Evolutionary conservation across 1,139 yeast genomes (phyloP).

Genomic region (Zygotorulaspora mrakii): DNA sequence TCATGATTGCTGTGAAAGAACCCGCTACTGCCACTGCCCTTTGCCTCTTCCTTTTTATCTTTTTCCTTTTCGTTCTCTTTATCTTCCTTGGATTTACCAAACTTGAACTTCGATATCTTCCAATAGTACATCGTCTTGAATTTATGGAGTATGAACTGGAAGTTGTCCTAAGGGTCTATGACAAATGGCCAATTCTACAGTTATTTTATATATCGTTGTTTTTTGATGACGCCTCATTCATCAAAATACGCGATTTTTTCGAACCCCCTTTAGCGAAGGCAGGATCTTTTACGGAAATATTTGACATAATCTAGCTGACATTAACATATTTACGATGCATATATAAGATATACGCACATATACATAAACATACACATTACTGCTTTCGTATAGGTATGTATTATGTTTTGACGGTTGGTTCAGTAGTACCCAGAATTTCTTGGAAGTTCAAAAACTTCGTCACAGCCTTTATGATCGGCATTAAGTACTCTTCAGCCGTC

Average conservation of each 20-base stretch:
- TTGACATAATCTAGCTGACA: no score
- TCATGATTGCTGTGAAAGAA: slow-evolving; percentile 20
- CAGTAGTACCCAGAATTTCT: slow-evolving; percentile 72
- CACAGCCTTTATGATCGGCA: slow-evolving; percentile 58
- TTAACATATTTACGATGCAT: no score
- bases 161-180: no score
- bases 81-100: slow-evolving; percentile 35
- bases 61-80: slow-evolving; percentile 25
- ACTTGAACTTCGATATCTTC: slow-evolving; percentile 35
- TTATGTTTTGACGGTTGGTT: slow-evolving; percentile 85
- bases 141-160: not conserved
- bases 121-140: slow-evolving; percentile 31
- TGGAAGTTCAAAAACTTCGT: slow-evolving; percentile 67
- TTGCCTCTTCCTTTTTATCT: slow-evolving; percentile 16
- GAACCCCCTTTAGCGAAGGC: not conserved
- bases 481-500: slow-evolving; percentile 68
- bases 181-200: no score
- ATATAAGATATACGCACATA: no score
- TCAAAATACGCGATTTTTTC: slow-evolving; percentile 4
- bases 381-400: no score
- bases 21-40: slow-evolving; percentile 16
- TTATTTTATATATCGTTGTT: no score
- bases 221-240: no score
- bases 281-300: not conserved
- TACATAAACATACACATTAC: no score